phyloP scores from a whole-genome alignment of 2,329 filamentous ascomycete species.

The Passalora sequoiae region DNA sequence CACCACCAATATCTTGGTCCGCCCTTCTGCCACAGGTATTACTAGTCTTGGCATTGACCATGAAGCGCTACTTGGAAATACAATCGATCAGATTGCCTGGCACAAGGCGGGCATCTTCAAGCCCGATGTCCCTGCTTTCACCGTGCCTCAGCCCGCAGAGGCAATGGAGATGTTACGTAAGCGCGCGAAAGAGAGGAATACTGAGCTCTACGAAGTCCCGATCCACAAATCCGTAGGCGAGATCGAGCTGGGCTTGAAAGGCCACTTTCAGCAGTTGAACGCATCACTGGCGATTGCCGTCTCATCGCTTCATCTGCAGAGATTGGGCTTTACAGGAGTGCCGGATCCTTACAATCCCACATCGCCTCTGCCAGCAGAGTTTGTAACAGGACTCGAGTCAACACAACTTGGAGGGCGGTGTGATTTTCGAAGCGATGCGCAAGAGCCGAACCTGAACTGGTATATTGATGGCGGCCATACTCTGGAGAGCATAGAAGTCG shows the following conservation, averaged over 20 bases:
- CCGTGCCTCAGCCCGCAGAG: slow-evolving; percentile 52
- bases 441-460: slow-evolving; percentile 57
- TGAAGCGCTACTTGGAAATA: slow-evolving; percentile 70
- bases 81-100: slow-evolving; percentile 80
- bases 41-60: slow-evolving; percentile 84
- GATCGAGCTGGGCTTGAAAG: slow-evolving; percentile 55
- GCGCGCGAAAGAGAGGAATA: slow-evolving; percentile 49
- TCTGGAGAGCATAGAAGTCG: slow-evolving; percentile 70
- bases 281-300: slow-evolving; percentile 57
- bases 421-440: slow-evolving; percentile 57
- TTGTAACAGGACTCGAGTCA: slow-evolving; percentile 60
- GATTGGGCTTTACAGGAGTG: slow-evolving; percentile 39
- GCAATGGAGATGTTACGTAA: slow-evolving; percentile 54
- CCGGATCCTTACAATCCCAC: slow-evolving; percentile 38
- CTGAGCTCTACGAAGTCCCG: slow-evolving; percentile 45
- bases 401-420: slow-evolving; percentile 72
- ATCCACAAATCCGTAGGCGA: slow-evolving; percentile 45
- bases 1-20: slow-evolving; percentile 76
- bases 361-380: slow-evolving; percentile 52
- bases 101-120: slow-evolving; percentile 90
- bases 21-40: slow-evolving; percentile 66
- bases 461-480: slow-evolving; percentile 87
- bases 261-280: slow-evolving; percentile 59
- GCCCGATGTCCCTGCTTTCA: slow-evolving; percentile 56
- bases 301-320: slow-evolving; percentile 54